phyloP scores from a whole-genome alignment of 164 flowering plant species.

The Cinnamomum chago region DNA sequence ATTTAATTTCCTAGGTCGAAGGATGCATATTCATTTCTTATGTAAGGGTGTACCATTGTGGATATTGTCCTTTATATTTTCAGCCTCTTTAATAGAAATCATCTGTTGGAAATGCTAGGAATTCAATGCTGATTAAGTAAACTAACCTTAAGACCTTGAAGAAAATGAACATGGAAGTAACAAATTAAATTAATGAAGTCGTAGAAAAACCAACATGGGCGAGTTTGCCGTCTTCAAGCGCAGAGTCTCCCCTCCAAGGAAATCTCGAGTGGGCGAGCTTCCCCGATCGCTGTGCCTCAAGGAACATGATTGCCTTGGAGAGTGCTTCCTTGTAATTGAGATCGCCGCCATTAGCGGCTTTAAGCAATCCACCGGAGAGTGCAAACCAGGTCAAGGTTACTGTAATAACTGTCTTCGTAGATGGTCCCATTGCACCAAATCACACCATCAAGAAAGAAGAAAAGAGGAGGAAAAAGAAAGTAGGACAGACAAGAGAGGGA shows the following conservation, averaged over 20 bases:
- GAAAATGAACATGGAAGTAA: neutral
- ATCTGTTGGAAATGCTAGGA: too few relatives aligned
- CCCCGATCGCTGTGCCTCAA: constrained; percentile 88
- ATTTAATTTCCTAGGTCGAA: too few relatives aligned
- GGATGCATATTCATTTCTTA: too few relatives aligned
- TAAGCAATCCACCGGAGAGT: constrained; percentile 20
- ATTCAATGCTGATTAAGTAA: too few relatives aligned
- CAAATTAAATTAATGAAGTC: neutral
- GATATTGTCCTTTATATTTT: too few relatives aligned
- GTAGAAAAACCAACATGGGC: constrained; percentile 34
- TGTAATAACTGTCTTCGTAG: constrained; percentile 20
- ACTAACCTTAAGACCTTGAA: too few relatives aligned
- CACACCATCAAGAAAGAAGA: too few relatives aligned
- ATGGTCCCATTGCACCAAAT: constrained; percentile 14
- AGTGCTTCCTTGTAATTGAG: constrained; percentile 76
- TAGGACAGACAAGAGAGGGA: too few relatives aligned
- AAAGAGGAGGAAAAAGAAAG: too few relatives aligned
- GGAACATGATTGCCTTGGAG: constrained; percentile 69
- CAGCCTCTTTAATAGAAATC: too few relatives aligned
- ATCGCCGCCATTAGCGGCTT: constrained; percentile 23
- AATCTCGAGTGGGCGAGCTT: constrained; percentile 53
- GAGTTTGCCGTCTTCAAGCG: constrained; percentile 61
- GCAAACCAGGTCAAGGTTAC: constrained; percentile 21
- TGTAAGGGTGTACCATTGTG: too few relatives aligned
- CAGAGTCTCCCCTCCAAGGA: constrained; percentile 83